Conservation (phyloP, 208 protist genomes). For the Phytomonas francai region DNA sequence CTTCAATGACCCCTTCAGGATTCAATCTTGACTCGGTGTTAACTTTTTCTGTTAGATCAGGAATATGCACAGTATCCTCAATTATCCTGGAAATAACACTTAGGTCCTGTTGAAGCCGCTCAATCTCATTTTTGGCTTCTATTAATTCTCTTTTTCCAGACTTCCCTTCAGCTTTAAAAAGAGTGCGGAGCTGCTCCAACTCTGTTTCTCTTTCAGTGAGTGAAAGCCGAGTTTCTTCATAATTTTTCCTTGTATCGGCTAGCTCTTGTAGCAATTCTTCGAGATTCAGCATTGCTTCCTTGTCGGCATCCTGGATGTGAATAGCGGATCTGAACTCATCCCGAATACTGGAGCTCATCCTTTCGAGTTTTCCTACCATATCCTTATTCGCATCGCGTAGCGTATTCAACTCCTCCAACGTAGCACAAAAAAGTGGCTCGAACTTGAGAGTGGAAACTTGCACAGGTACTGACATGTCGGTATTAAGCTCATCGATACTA, state of each 20-base stretch:
- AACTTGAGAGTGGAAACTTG: constrained; percentile 1
- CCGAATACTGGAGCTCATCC: constrained; percentile 17
- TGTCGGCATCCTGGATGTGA: not conserved
- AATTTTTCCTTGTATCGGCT: constrained; percentile 7
- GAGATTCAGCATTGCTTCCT: constrained; percentile 21
- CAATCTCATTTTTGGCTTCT: constrained; percentile 16
- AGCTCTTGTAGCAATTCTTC: constrained; percentile 27
- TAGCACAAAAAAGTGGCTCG: constrained; percentile 26
- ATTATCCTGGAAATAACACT: constrained; percentile 25
- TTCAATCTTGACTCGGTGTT: constrained; percentile 23
- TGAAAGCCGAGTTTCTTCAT: constrained; percentile 10
- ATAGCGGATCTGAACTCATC: constrained; percentile 13
- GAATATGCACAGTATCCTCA: constrained; percentile 15
- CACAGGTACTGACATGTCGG: constrained; percentile 2
- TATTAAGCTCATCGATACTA: not conserved
- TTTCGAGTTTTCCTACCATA: constrained; percentile 15
- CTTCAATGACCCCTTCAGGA: constrained; percentile 23
- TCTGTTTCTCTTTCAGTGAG: constrained; percentile 14
- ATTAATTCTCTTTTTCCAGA: constrained; percentile 19
- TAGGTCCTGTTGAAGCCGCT: constrained; percentile 26
- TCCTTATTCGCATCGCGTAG: constrained; percentile 18
- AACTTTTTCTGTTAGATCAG: constrained; percentile 4
- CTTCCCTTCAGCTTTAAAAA: constrained; percentile 19
- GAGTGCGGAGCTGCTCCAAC: constrained; percentile 10
- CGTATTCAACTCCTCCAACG: constrained; percentile 23